Base-by-base conservation (phyloP, 2,329 filamentous ascomycete species). In the Parafenestella ontariensis region DNA sequence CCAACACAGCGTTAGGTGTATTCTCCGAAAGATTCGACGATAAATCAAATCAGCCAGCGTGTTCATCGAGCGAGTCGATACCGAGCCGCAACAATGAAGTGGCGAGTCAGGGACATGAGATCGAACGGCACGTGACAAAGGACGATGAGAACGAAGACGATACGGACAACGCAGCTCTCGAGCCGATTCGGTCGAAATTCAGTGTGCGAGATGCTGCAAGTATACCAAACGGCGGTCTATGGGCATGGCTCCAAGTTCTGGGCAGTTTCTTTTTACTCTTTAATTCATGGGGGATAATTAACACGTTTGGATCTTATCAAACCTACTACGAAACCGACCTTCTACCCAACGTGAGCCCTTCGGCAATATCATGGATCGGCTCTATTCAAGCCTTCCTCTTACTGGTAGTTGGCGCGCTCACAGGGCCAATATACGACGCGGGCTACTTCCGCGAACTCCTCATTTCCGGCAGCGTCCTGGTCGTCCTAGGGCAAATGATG, bases 401-500 rank as follows among this genome's bases (percentile, higher is more conserved):
- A 2, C 71, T 82, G 53, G 52, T 80, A 9, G 75, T 80, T 13
- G 80, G 80, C 23, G 73, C 76, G 2, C 58, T 82, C 23, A 75
- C 78, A 1, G 81, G 81, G 2, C 81, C 80, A 0, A 71, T 83
- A 41, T 83, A 82, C 64, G 81, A 83, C 56, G 73, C 75, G 9
- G 81, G 81, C 13, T 79, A 82, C 58, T 78, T 82, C 47, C 74
- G 77, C 24, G 51, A 64, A 18, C 71, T 83, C 0, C 68, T 83
- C 13, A 31, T 77, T 8, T 63, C 70, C 4, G 81, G 81, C 45
- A 73, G 75, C 9, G 68, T 82, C 53, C 54, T 82, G 39, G 68
- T 81, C 5, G 78, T 82, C 3, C 73, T 82, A 31, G 81, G 81
- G 4, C 76, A 80, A 45, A 82, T 83, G 80, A 82, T 82, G 80